A percentile compares a stretch with the other conserved stretches of the same genome.
phyloP scores from a whole-genome alignment of 1,284 basidiomycete species.

The Pisolithus thermaeus region DNA sequence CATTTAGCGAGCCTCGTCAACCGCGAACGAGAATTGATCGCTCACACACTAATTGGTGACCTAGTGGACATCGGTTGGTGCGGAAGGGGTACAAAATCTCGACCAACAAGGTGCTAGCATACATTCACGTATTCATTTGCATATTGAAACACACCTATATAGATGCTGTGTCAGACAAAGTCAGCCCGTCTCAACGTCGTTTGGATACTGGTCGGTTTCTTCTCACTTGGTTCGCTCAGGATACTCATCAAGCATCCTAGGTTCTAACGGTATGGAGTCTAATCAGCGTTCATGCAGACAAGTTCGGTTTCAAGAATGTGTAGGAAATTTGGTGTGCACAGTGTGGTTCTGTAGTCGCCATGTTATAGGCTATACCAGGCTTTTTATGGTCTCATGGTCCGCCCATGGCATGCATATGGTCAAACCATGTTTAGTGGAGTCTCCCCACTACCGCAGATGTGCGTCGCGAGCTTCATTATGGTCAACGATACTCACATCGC shows the following conservation, averaged over 20 bases:
- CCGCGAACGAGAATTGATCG: not conserved
- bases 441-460: constrained; percentile 70
- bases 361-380: constrained; percentile 55
- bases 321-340: constrained; percentile 73
- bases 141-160: not conserved
- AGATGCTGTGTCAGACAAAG: too few relatives aligned
- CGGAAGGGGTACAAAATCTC: constrained; percentile 67
- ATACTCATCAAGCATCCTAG: constrained; percentile 27
- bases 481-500: not conserved
- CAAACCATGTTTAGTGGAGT: constrained; percentile 85
- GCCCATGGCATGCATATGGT: constrained; percentile 81
- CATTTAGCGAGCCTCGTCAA: constrained; percentile 53
- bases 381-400: constrained; percentile 74
- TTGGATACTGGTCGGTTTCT: constrained; percentile 56
- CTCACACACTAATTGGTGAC: not conserved
- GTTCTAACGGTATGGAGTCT: constrained; percentile 72
- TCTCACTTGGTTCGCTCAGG: not conserved
- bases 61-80: constrained; percentile 69
- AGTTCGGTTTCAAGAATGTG: constrained; percentile 75
- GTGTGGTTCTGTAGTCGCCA: not conserved
- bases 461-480: constrained; percentile 18
- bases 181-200: too few relatives aligned
- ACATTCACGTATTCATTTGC: not conserved
- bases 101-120: constrained; percentile 58
- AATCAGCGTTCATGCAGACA: constrained; percentile 67